Percentiles rank a stretch among this genome's conserved stretches.
phyloP scores from a whole-genome alignment of 805 yeast species.

The Schwanniomyces pseudopolymorphus region DNA sequence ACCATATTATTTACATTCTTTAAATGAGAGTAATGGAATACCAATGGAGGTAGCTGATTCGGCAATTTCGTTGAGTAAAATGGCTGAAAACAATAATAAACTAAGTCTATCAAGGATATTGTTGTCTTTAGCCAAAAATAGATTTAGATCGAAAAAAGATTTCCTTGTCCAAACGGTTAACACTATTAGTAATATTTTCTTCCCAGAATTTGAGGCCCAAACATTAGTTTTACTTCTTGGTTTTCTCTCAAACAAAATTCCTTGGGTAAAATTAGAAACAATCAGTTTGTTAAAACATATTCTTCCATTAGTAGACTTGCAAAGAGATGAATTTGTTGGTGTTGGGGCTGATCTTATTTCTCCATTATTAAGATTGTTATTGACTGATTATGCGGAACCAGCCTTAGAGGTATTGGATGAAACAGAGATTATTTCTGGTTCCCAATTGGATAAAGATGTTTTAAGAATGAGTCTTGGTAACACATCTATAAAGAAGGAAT shows the following conservation, averaged over 20 bases:
- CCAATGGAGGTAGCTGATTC: constrained; percentile 49
- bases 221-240: constrained; percentile 76
- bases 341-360: constrained; percentile 94
- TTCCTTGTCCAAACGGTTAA: constrained; percentile 78
- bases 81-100: constrained; percentile 60
- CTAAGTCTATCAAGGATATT: constrained; percentile 68
- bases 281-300: constrained; percentile 72
- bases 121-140: constrained; percentile 69
- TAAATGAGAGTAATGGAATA: constrained; percentile 50
- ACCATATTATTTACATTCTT: constrained; percentile 82
- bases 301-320: constrained; percentile 75
- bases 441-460: constrained; percentile 87
- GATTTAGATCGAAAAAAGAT: constrained; percentile 89
- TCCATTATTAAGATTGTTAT: constrained; percentile 74
- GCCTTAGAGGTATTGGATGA: constrained; percentile 90
- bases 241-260: constrained; percentile 67
- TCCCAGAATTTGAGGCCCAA: constrained; percentile 73
- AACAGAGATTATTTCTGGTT: constrained; percentile 81
- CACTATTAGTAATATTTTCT: constrained; percentile 64
- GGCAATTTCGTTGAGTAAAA: constrained; percentile 44
- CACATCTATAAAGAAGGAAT: constrained; percentile 70
- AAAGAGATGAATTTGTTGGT: constrained; percentile 75
- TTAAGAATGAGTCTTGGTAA: constrained; percentile 90
- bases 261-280: constrained; percentile 81
- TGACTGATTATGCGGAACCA: constrained; percentile 84